A percentile compares a stretch with the other conserved stretches of the same genome.
phyloP scores from a whole-genome alignment of 441 rosid genomes.

The Hura crepitans region DNA sequence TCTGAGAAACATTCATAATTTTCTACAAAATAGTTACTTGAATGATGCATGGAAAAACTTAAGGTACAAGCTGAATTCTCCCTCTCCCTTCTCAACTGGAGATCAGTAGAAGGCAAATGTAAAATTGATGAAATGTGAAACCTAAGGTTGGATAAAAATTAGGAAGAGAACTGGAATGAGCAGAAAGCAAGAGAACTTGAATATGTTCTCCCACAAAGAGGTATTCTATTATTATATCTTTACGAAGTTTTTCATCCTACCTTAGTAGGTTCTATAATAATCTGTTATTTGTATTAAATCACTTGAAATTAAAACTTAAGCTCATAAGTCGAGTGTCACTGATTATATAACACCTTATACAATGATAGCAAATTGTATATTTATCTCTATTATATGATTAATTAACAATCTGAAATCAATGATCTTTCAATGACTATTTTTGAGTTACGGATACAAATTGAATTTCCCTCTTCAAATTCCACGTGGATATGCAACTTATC shows the following conservation, averaged over 20 bases:
- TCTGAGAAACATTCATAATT: not conserved
- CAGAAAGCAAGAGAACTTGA: not conserved
- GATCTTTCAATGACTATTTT: not conserved
- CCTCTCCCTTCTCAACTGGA: not conserved
- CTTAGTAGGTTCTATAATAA: not conserved
- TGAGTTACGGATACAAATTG: not conserved
- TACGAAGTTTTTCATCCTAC: slow-evolving; percentile 2
- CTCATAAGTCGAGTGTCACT: not conserved
- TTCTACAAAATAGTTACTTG: not conserved
- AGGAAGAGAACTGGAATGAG: not conserved
- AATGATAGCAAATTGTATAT: not conserved
- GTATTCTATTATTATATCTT: not conserved
- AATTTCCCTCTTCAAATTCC: not conserved
- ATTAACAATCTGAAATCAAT: not conserved
- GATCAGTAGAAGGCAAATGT: not conserved
- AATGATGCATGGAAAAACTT: not conserved
- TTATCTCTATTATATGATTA: not conserved
- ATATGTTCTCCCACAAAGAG: not conserved
- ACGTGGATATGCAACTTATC: not conserved
- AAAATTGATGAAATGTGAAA: not conserved
- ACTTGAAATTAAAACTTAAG: not conserved
- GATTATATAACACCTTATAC: not conserved
- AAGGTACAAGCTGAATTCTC: not conserved
- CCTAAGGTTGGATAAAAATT: not conserved
- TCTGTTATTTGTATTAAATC: not conserved